Evolutionary conservation across 768 basidiomycete genomes (phyloP).

Genomic region (Collybia mongolica): DNA sequence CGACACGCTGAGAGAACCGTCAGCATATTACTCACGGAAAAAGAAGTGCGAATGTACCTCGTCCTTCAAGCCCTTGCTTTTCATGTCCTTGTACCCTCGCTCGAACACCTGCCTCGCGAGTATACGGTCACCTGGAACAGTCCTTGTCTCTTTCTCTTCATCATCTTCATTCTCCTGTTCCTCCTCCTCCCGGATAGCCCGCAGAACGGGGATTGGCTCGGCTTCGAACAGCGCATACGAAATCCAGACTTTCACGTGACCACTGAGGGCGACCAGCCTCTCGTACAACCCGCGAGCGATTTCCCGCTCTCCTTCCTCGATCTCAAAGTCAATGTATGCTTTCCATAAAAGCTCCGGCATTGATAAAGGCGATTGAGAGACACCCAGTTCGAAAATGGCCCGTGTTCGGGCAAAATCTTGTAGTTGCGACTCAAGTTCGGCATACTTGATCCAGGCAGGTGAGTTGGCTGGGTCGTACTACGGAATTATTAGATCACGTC

Average conservation of each 20-base stretch:
- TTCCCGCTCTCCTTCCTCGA: slow-evolving; percentile 89
- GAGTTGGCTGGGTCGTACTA: slow-evolving; percentile 90
- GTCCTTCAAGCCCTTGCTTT: slow-evolving; percentile 76
- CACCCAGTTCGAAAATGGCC: slow-evolving; percentile 91
- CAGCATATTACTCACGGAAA: slow-evolving; percentile 1
- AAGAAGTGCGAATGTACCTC: slow-evolving; percentile 57
- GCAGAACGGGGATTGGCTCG: slow-evolving; percentile 64
- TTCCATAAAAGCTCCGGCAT: slow-evolving; percentile 97
- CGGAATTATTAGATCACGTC: neutral
- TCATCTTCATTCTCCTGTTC: slow-evolving; percentile 71
- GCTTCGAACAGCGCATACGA: slow-evolving; percentile 93
- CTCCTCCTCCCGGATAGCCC: slow-evolving; percentile 68
- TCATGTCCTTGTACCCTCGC: slow-evolving; percentile 85
- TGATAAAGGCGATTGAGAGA: slow-evolving; percentile 78
- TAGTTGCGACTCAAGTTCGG: slow-evolving; percentile 85
- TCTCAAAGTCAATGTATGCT: slow-evolving; percentile 96
- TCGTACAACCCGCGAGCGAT: slow-evolving; percentile 85
- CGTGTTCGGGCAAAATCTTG: slow-evolving; percentile 88
- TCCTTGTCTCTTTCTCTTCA: slow-evolving; percentile 57
- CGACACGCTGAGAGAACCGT: slow-evolving; percentile 66
- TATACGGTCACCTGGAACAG: slow-evolving; percentile 68
- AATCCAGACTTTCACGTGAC: slow-evolving; percentile 97
- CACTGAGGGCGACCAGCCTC: slow-evolving; percentile 78
- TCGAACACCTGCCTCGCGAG: slow-evolving; percentile 81
- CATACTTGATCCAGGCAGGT: slow-evolving; percentile 94